A percentile compares a stretch with the other conserved stretches of the same genome.
phyloP scores from a whole-genome alignment of 1,284 basidiomycete genomes.

The Boletus smithii region DNA sequence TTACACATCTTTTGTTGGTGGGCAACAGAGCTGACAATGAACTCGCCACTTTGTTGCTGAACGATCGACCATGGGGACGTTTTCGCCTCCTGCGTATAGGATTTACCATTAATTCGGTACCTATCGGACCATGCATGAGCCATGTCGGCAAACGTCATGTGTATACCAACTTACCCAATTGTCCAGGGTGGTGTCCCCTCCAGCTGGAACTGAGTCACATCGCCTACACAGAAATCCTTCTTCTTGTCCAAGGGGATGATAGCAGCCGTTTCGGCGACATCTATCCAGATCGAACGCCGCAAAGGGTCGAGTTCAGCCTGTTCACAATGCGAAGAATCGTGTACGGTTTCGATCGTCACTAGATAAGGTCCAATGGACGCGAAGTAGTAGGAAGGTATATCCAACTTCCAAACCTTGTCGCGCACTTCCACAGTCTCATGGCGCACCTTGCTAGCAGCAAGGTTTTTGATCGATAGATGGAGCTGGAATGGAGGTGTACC shows the following conservation, averaged over 20 bases:
- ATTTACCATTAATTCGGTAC: constrained; percentile 79
- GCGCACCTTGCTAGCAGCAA: constrained; percentile 63
- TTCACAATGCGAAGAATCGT: constrained; percentile 78
- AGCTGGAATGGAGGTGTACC: constrained; percentile 90
- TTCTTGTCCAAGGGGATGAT: constrained; percentile 82
- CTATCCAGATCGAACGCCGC: constrained; percentile 67
- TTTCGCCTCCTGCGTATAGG: constrained; percentile 72
- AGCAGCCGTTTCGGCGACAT: constrained; percentile 92
- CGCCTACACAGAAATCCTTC: constrained; percentile 87
- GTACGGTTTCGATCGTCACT: constrained; percentile 71
- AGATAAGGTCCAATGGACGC: constrained; percentile 77
- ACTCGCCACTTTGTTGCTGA: constrained; percentile 79
- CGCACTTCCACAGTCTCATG: constrained; percentile 56
- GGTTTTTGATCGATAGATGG: constrained; percentile 71
- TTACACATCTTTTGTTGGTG: constrained; percentile 91
- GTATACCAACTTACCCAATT: constrained; percentile 61
- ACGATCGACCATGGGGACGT: constrained; percentile 79
- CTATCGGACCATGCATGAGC: constrained; percentile 37
- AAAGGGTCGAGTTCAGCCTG: constrained; percentile 67
- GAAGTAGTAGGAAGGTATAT: constrained; percentile 72
- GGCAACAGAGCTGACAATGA: constrained; percentile 81
- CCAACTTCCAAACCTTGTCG: constrained; percentile 70
- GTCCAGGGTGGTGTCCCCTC: constrained; percentile 97
- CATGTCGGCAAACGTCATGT: neutral
- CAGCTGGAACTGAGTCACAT: constrained; percentile 86